Evolutionary conservation across 345 rosid genomes (phyloP), one percentile per base, ranked within the genome.

Genomic region (Excoecaria cochinchinensis): DNA sequence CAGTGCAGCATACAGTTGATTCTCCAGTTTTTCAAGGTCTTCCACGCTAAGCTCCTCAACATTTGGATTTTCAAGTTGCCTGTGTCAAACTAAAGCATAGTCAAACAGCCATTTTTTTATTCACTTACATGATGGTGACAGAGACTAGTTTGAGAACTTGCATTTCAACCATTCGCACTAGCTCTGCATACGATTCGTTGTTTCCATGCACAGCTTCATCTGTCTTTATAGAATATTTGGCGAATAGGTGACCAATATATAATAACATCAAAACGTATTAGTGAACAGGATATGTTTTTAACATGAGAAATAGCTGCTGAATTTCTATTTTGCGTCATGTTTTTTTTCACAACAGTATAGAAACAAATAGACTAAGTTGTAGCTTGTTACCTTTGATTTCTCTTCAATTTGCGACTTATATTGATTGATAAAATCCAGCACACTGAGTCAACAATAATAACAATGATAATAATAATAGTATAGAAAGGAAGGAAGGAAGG

Each of bases 1-100:
- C 69, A 64, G 42, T 40, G 50, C 69, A 38, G 8, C 69, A 40
- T 19, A n/a, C 8, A 64, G 0, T 64, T 64, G 48, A 8, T 38
- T 64, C 50, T 64, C 69, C 69, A 44, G 8, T 39, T 64, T 19
- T 39, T 64, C 69, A 5, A 64, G 21, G 69, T 64, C 69, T 5
- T 44, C 22, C 14, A 64, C 17, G 9, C 17, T 15, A 40, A 64
- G 69, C 24, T 64, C 21, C 69, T 64, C 46, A 44, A 10, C 44
- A 21, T 64, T 64, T 42, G 46, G 22, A 64, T 14, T n/a, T 44
- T 36, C 50, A 40, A 64, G 12, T 64, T 39, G 11, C 69, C 69
- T 64, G 69, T 64, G 50, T 17, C 44, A 38, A 22, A 19, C 25
- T n/a, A 31, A 31, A 31, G 1, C 1, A 31, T 31, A 31, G 31